Percentiles rank a stretch among this genome's conserved stretches.
Conservation (phyloP, 2,329 filamentous ascomycete species). For the Didymella keratinophila region DNA sequence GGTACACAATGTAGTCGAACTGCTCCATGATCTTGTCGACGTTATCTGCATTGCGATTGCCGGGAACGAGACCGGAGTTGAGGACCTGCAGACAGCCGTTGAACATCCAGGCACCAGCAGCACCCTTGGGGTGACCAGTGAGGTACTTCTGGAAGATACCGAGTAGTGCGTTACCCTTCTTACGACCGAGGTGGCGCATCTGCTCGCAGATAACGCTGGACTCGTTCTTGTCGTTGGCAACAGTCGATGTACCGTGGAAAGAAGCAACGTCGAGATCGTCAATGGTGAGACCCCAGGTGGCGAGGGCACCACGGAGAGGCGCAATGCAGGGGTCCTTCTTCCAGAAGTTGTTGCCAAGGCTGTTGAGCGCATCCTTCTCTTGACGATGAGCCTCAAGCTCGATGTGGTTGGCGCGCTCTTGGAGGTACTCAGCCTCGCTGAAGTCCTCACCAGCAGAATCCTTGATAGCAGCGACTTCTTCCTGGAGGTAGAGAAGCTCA, state of each 20-base stretch:
- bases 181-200: constrained; percentile 89
- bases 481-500: constrained; percentile 89
- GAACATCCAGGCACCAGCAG: constrained; percentile 99
- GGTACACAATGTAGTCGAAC: constrained; percentile 97
- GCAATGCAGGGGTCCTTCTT: constrained; percentile 93
- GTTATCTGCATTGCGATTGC: constrained; percentile 98
- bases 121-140: constrained; percentile 98
- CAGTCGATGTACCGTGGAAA: constrained; percentile 98
- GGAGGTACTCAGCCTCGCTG: constrained; percentile 82
- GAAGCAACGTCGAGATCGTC: constrained; percentile 95
- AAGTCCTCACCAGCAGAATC: constrained; percentile 69
- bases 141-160: constrained; percentile 99
- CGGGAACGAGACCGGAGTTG: constrained; percentile 91
- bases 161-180: constrained; percentile 93
- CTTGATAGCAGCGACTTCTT: constrained; percentile 92
- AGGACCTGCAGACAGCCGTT: constrained; percentile 97
- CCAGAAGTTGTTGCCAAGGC: constrained; percentile 99
- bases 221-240: constrained; percentile 99
- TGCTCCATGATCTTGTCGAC: constrained; percentile 96
- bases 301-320: constrained; percentile 92
- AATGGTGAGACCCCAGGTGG: constrained; percentile 97
- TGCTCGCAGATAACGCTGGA: constrained; percentile 97
- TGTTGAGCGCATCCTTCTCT: constrained; percentile 90
- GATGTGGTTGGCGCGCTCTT: constrained; percentile 85
- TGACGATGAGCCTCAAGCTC: constrained; percentile 87